phyloP scores from a whole-genome alignment of 768 basidiomycete genomes.

The Leucocoprinus birnbaumii region DNA sequence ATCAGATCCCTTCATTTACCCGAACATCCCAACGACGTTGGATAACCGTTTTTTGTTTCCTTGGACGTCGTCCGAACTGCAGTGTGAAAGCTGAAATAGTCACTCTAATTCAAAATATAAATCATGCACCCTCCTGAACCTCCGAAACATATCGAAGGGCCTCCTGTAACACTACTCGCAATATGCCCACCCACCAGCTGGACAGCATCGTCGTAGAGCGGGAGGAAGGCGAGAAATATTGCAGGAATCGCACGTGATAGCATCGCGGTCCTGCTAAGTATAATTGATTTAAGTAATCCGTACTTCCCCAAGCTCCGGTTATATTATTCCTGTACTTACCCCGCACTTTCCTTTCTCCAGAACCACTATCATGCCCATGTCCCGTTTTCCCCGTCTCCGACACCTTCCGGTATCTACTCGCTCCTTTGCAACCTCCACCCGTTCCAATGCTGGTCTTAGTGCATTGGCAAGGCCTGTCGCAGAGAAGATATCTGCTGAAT shows the following conservation, averaged over 20 bases:
- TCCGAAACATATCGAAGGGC: no score
- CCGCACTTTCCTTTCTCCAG: neutral
- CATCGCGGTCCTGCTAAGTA: conserved; percentile 5
- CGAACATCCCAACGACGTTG: no score
- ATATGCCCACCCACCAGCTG: no score
- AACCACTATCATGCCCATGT: conserved; percentile 27
- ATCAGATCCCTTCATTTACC: no score
- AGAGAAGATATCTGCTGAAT: conserved; percentile 66
- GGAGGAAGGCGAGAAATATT: neutral
- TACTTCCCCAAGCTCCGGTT: conserved; percentile 3
- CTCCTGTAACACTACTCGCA: no score
- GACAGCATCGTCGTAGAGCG: no score
- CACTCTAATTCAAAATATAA: no score
- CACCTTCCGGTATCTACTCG: conserved; percentile 22
- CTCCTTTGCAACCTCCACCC: conserved; percentile 43
- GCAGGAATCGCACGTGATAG: conserved; percentile 17
- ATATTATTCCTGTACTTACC: neutral
- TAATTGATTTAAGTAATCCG: conserved; percentile 1
- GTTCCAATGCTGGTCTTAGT: conserved; percentile 43
- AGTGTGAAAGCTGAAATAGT: no score
- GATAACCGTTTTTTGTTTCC: no score
- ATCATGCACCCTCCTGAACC: no score
- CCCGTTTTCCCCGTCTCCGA: conserved; percentile 28
- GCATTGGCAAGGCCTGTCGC: conserved; percentile 58
- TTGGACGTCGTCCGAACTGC: no score